These are phyloP conservation scores for Gracilaria gracilis DNA, from an alignment of 23 red algal genomes.

Conservation along the genomic window DNA sequence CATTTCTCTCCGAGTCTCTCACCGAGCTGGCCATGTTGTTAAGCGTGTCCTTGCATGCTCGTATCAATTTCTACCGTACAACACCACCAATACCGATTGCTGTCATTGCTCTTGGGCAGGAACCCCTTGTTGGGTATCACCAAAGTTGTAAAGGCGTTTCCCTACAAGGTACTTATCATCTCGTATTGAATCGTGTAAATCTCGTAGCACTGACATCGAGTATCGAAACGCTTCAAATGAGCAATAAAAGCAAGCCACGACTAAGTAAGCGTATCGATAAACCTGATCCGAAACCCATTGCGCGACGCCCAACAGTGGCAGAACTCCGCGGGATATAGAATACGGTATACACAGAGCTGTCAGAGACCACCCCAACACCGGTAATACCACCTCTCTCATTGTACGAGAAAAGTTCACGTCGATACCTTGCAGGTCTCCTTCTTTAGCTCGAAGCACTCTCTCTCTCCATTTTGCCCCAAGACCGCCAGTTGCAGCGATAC, in stretches of 20 bases:
- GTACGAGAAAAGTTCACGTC: slow-evolving; percentile 65
- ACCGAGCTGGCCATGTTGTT: no score
- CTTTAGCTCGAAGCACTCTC: slow-evolving; percentile 49
- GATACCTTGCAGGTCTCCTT: slow-evolving; percentile 54
- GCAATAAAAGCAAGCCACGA: slow-evolving; percentile 46
- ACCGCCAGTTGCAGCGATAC: slow-evolving; percentile 56
- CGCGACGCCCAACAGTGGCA: slow-evolving; percentile 40
- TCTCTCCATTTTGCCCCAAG: slow-evolving; percentile 63
- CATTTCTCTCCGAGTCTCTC: no score
- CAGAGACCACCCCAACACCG: slow-evolving; percentile 42
- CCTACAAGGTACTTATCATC: slow-evolving; percentile 86
- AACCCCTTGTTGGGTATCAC: slow-evolving; percentile 8
- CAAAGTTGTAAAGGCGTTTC: slow-evolving; percentile 77
- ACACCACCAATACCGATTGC: neutral
- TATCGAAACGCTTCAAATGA: slow-evolving; percentile 23
- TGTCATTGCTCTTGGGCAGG: neutral
- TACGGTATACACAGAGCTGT: slow-evolving; percentile 68
- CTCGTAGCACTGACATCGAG: slow-evolving; percentile 39
- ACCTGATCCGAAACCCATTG: slow-evolving; percentile 45
- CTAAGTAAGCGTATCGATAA: slow-evolving; percentile 66
- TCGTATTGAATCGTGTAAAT: slow-evolving; percentile 83
- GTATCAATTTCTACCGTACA: no score
- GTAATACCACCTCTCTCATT: slow-evolving; percentile 67
- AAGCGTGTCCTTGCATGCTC: no score
- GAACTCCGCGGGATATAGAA: slow-evolving; percentile 33